These are phyloP conservation scores for Clohesyomyces aquaticus DNA, from an alignment of 495 filamentous ascomycete genomes.

Conservation along the genomic window DNA sequence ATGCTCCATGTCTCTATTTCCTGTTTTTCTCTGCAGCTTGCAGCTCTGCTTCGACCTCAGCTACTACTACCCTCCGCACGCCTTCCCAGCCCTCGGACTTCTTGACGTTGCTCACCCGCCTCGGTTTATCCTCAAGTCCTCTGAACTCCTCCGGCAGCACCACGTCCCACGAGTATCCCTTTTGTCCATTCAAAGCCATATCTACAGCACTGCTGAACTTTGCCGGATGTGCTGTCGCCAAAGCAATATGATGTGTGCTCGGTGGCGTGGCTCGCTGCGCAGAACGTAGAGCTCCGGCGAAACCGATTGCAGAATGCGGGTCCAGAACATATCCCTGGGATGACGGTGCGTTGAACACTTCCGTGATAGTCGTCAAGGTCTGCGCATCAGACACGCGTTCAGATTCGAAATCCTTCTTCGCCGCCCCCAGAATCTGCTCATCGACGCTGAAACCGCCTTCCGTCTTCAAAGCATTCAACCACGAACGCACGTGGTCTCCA, in stretches of 20 bases:
- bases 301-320: conserved; percentile 86
- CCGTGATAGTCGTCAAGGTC: conserved; percentile 73
- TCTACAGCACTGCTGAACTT: conserved; percentile 86
- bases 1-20: conserved; percentile 1
- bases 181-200: conserved; percentile 67
- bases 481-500: conserved; percentile 66
- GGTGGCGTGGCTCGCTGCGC: conserved; percentile 54
- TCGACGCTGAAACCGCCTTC: conserved; percentile 81
- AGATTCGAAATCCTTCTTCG: conserved; percentile 71
- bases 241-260: conserved; percentile 67
- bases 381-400: conserved; percentile 80
- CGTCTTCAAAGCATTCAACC: conserved; percentile 76
- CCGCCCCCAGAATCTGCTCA: conserved; percentile 64
- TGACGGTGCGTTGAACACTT: conserved; percentile 56
- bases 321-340: conserved; percentile 76
- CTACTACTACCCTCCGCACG: conserved; percentile 42
- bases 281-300: conserved; percentile 70
- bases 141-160: conserved; percentile 80
- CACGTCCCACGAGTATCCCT: conserved; percentile 70
- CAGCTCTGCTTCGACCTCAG: conserved; percentile 44
- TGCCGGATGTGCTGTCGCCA: conserved; percentile 91
- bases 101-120: conserved; percentile 55
- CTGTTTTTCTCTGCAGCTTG: conserved; percentile 22
- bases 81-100: conserved; percentile 46
- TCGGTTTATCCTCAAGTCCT: conserved; percentile 69